These are phyloP conservation scores for Aspergillus asperescens DNA, from an alignment of 495 filamentous ascomycete genomes.

Conservation along the genomic window DNA sequence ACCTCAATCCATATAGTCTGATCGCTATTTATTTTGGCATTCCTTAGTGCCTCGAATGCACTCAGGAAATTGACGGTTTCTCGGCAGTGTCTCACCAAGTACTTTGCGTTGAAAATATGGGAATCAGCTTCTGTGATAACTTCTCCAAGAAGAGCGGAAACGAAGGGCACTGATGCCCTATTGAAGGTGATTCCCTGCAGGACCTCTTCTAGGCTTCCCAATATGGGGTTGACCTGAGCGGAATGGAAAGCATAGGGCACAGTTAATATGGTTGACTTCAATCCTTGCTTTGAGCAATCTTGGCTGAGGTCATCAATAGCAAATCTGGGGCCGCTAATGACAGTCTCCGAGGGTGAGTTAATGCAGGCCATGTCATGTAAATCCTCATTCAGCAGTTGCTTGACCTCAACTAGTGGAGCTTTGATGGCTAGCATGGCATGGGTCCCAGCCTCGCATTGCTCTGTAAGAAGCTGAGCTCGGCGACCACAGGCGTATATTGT, in stretches of 20 bases:
- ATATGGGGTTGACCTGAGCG: conserved; percentile 64
- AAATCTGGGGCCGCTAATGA: conserved; percentile 46
- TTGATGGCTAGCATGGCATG: conserved; percentile 55
- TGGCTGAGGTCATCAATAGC: conserved; percentile 55
- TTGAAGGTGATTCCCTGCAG: conserved; percentile 54
- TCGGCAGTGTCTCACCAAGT: conserved; percentile 62
- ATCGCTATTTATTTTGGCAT: conserved; percentile 41
- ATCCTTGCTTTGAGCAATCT: conserved; percentile 45
- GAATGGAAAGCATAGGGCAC: conserved; percentile 78
- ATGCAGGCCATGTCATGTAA: conserved; percentile 45
- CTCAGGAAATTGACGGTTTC: conserved; percentile 70
- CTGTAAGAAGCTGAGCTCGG: conserved; percentile 65
- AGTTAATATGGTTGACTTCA: conserved; percentile 61
- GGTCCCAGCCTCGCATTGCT: conserved; percentile 63
- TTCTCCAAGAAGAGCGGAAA: conserved; percentile 62
- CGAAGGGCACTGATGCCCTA: conserved; percentile 58
- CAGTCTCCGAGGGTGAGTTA: conserved; percentile 40
- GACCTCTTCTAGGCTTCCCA: conserved; percentile 56
- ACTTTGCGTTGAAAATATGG: conserved; percentile 50
- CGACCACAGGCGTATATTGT: conserved; percentile 67
- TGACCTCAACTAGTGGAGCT: conserved; percentile 25
- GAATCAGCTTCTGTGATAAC: conserved; percentile 47
- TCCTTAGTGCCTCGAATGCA: conserved; percentile 51
- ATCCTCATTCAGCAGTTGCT: conserved; percentile 19
- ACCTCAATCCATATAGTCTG: conserved; percentile 55